phyloP scores from a whole-genome alignment of 352 stramenopile species.

The Phytopythium chamaehyphon region DNA sequence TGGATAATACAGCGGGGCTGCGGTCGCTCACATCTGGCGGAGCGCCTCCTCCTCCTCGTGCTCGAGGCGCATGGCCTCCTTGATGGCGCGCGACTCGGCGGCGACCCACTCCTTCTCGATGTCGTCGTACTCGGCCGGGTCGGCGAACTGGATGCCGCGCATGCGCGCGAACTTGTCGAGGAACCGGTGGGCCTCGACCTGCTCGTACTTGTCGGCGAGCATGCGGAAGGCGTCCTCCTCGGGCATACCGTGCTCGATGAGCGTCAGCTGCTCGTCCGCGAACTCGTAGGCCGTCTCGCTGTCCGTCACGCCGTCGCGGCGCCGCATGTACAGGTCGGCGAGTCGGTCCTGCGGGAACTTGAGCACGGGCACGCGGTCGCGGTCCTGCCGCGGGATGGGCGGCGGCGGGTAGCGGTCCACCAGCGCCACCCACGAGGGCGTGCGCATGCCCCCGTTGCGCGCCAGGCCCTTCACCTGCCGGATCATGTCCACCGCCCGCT shows the following conservation, averaged over 20 bases:
- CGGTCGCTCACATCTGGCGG: slow-evolving; percentile 49
- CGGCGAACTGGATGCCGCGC: slow-evolving; percentile 73
- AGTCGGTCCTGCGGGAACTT: slow-evolving; percentile 84
- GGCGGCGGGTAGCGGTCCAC: slow-evolving; percentile 77
- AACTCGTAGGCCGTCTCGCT: slow-evolving; percentile 84
- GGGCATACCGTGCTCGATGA: slow-evolving; percentile 78
- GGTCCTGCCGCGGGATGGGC: slow-evolving; percentile 65
- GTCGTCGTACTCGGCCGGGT: slow-evolving; percentile 76
- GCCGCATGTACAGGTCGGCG: slow-evolving; percentile 78
- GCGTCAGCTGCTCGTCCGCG: slow-evolving; percentile 79
- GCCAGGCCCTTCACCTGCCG: slow-evolving; percentile 70
- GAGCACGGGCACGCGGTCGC: slow-evolving; percentile 72
- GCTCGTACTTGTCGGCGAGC: slow-evolving; percentile 82
- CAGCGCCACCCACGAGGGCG: slow-evolving; percentile 63
- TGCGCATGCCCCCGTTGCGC: slow-evolving; percentile 76
- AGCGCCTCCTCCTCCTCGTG: slow-evolving; percentile 76
- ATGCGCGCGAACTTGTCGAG: slow-evolving; percentile 79
- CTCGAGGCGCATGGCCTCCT: slow-evolving; percentile 83
- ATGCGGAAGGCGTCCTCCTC: slow-evolving; percentile 79
- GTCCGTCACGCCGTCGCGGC: slow-evolving; percentile 62
- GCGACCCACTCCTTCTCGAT: slow-evolving; percentile 82
- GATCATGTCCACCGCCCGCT: slow-evolving; percentile 77
- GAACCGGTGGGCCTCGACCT: slow-evolving; percentile 78
- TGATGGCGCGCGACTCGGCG: slow-evolving; percentile 71
- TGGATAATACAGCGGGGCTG: neutral